Conservation (phyloP, 306 rosid genomes). For the Vachellia pachyceras region DNA sequence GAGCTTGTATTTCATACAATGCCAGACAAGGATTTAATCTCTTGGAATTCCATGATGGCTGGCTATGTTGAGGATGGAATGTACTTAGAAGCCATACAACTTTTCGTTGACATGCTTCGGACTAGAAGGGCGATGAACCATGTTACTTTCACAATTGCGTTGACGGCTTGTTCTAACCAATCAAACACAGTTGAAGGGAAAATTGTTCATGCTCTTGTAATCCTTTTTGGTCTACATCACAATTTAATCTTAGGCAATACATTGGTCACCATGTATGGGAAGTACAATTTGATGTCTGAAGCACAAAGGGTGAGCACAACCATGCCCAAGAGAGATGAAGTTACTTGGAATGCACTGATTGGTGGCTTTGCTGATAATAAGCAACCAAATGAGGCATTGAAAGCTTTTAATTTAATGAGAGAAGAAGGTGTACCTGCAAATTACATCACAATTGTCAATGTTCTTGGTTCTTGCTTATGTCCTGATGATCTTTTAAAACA, state of each 20-base stretch:
- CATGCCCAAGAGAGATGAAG: slow-evolving; percentile 70
- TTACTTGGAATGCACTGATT: slow-evolving; percentile 90
- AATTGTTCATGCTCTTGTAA: slow-evolving; percentile 69
- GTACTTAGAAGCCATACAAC: slow-evolving; percentile 48
- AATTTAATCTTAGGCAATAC: slow-evolving; percentile 71
- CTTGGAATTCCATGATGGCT: slow-evolving; percentile 94
- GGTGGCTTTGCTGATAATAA: slow-evolving; percentile 75
- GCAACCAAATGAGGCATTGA: slow-evolving; percentile 66
- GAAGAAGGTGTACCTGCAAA: slow-evolving; percentile 62
- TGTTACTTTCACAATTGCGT: slow-evolving; percentile 73
- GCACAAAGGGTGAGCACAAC: slow-evolving; percentile 55
- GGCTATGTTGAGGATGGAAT: slow-evolving; percentile 70
- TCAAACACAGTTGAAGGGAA: slow-evolving; percentile 59
- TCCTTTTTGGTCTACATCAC: slow-evolving; percentile 57
- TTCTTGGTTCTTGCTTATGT: slow-evolving; percentile 66
- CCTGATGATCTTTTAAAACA: slow-evolving; percentile 55
- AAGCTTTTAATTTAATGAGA: slow-evolving; percentile 69
- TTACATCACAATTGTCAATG: slow-evolving; percentile 74
- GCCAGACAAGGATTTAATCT: slow-evolving; percentile 78
- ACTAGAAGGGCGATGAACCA: slow-evolving; percentile 50
- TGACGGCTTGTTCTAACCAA: slow-evolving; percentile 72
- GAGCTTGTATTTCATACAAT: slow-evolving; percentile 68
- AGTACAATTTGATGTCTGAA: slow-evolving; percentile 58
- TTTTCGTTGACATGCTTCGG: slow-evolving; percentile 65
- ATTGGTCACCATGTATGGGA: slow-evolving; percentile 84